These are phyloP conservation scores for Phanerochaete sordida DNA, from an alignment of 768 basidiomycete species.

Conservation along the genomic window DNA sequence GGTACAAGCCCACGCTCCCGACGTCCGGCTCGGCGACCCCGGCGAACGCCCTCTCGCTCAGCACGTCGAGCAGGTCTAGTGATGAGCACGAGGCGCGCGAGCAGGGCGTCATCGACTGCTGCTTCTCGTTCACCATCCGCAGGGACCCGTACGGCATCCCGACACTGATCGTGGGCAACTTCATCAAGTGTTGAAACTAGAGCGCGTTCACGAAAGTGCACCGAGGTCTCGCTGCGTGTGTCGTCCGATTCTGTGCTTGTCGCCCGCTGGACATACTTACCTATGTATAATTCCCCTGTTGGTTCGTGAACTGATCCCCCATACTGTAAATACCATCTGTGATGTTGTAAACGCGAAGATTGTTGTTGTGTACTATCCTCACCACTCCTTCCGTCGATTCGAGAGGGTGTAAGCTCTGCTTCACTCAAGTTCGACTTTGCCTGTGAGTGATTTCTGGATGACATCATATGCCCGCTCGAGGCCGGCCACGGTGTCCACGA, in stretches of 20 bases:
- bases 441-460: too few species aligned
- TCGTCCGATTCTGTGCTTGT: not conserved
- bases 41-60: constrained; percentile 11
- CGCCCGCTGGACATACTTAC: not conserved
- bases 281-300: not conserved
- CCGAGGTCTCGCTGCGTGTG: not conserved
- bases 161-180: constrained; percentile 88
- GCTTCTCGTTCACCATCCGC: constrained; percentile 88
- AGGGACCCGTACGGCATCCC: constrained; percentile 85
- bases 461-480: too few species aligned
- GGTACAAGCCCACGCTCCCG: constrained; percentile 68
- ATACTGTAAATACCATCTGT: not conserved
- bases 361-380: too few species aligned
- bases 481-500: too few species aligned
- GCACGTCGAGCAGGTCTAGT: not conserved
- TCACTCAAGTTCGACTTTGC: too few species aligned
- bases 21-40: constrained; percentile 31
- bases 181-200: constrained; percentile 53
- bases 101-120: constrained; percentile 80
- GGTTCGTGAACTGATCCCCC: not conserved
- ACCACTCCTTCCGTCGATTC: too few species aligned
- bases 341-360: too few species aligned
- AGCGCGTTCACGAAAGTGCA: not conserved
- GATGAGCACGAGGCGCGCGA: constrained; percentile 39
- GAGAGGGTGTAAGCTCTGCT: too few species aligned